Conservation (phyloP, 2,329 filamentous ascomycete genomes). For the Pleoardoris graminearum region DNA sequence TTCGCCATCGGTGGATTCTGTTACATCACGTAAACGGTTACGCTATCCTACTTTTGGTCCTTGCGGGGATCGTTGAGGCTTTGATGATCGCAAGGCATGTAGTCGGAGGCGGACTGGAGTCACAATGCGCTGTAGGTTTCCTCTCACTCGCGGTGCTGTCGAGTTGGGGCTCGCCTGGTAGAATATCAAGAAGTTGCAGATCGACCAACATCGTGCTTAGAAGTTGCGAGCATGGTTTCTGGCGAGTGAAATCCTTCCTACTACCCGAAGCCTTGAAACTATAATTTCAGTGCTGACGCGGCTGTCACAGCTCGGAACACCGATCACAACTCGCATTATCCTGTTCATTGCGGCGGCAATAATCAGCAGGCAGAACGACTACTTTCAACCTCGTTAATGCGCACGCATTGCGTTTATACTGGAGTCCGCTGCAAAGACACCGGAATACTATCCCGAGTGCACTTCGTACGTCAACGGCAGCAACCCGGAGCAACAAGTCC, state of each 20-base stretch:
- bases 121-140: conserved; percentile 52
- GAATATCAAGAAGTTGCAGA: conserved; percentile 63
- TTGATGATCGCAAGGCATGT: conserved; percentile 57
- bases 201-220: conserved; percentile 46
- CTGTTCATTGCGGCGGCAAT: conserved; percentile 50
- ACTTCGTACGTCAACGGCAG: conserved; percentile 44
- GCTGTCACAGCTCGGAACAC: conserved; percentile 53
- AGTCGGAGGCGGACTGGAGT: conserved; percentile 59
- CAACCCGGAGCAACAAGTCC: conserved; percentile 22
- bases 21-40: conserved; percentile 67
- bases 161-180: conserved; percentile 55
- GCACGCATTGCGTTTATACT: conserved; percentile 53
- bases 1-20: conserved; percentile 53
- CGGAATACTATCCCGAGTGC: conserved; percentile 52
- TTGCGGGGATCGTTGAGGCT: conserved; percentile 53
- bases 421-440: conserved; percentile 5
- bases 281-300: too few relatives aligned
- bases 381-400: conserved; percentile 51
- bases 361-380: conserved; percentile 40
- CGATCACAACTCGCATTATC: conserved; percentile 58
- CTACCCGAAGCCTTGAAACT: conserved; percentile 3
- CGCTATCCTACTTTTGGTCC: conserved; percentile 53
- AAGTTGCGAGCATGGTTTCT: conserved; percentile 38
- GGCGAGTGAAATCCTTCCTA: conserved; percentile 14
- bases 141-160: conserved; percentile 52